These are phyloP conservation scores for Kluyveromyces wickerhamii DNA, from an alignment of 805 yeast species.

Conservation along the genomic window DNA sequence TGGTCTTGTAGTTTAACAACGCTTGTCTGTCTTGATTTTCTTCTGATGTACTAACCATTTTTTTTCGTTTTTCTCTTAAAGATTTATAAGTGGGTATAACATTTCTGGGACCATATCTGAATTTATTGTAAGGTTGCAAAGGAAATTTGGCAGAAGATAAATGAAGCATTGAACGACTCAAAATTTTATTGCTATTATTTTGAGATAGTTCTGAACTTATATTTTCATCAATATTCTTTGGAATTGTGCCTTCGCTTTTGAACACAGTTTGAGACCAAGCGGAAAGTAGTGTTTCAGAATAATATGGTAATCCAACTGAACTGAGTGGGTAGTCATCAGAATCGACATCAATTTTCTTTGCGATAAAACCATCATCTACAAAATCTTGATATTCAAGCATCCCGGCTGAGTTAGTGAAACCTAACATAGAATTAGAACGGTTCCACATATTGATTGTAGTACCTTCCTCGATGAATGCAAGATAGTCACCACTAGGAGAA, in stretches of 20 bases:
- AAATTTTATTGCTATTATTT: conserved; percentile 7
- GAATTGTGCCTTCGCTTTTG: conserved; percentile 53
- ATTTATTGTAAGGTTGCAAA: conserved; percentile 47
- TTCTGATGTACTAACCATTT: conserved; percentile 10
- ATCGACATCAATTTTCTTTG: conserved; percentile 32
- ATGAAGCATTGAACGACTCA: conserved; percentile 5
- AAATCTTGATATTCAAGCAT: conserved; percentile 49
- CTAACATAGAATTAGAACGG: conserved; percentile 16
- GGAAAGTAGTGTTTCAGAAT: conserved; percentile 66
- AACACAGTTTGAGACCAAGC: conserved; percentile 69
- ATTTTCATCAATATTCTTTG: conserved; percentile 44
- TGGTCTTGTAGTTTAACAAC: conserved; percentile 17
- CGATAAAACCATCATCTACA: conserved; percentile 29
- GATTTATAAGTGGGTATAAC: conserved; percentile 37
- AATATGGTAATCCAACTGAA: conserved; percentile 79
- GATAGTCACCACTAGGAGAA: conserved; percentile 61
- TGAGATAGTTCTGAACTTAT: conserved; percentile 8
- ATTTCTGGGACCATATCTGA: conserved; percentile 52
- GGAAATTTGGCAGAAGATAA: conserved; percentile 30
- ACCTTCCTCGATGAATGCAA: conserved; percentile 60
- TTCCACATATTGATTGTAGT: conserved; percentile 38
- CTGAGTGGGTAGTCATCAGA: conserved; percentile 50
- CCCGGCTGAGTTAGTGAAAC: conserved; percentile 32
- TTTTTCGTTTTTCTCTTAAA: conserved; percentile 25
- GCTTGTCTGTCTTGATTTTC: conserved; percentile 17